These are phyloP conservation scores for Fusarium anguioides DNA, from an alignment of 2,329 filamentous ascomycete genomes.

Conservation along the genomic window DNA sequence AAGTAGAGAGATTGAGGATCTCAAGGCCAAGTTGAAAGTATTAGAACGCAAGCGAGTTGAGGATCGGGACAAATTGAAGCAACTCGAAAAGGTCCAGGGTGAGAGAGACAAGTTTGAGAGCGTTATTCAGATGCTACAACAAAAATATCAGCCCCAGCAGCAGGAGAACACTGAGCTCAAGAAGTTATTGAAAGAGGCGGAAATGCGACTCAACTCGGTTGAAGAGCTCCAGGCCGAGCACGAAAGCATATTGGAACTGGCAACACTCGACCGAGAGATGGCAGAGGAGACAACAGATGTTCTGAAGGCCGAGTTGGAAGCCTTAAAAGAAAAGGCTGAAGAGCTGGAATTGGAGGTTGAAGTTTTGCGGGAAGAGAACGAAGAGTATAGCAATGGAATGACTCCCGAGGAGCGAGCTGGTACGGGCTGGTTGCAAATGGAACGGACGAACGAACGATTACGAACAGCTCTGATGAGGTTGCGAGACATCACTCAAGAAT, in stretches of 20 bases:
- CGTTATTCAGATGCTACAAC: slow-evolving; percentile 90
- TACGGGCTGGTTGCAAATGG: slow-evolving; percentile 90
- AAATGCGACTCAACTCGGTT: slow-evolving; percentile 72
- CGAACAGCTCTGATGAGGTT: slow-evolving; percentile 86
- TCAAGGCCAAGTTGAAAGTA: slow-evolving; percentile 87
- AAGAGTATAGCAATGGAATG: slow-evolving; percentile 85
- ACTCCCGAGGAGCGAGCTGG: slow-evolving; percentile 87
- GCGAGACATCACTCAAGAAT: slow-evolving; percentile 86
- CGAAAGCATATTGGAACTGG: slow-evolving; percentile 86
- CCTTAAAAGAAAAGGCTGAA: slow-evolving; percentile 79
- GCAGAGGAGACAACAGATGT: slow-evolving; percentile 92
- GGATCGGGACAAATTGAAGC: slow-evolving; percentile 85
- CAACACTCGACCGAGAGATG: slow-evolving; percentile 92
- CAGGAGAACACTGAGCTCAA: slow-evolving; percentile 82
- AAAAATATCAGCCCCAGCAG: slow-evolving; percentile 87
- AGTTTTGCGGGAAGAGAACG: slow-evolving; percentile 86
- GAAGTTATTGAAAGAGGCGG: slow-evolving; percentile 80
- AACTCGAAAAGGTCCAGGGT: slow-evolving; percentile 77
- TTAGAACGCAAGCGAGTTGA: slow-evolving; percentile 89
- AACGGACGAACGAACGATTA: slow-evolving; percentile 87
- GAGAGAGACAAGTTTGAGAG: slow-evolving; percentile 82
- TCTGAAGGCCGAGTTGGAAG: slow-evolving; percentile 81
- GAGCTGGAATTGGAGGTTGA: slow-evolving; percentile 91
- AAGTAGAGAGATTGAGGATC: slow-evolving; percentile 80
- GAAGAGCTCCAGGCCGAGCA: slow-evolving; percentile 84